Percentiles rank a stretch among this genome's conserved stretches.
Conservation (phyloP, 83 land plant species). For the Picea mariana region DNA sequence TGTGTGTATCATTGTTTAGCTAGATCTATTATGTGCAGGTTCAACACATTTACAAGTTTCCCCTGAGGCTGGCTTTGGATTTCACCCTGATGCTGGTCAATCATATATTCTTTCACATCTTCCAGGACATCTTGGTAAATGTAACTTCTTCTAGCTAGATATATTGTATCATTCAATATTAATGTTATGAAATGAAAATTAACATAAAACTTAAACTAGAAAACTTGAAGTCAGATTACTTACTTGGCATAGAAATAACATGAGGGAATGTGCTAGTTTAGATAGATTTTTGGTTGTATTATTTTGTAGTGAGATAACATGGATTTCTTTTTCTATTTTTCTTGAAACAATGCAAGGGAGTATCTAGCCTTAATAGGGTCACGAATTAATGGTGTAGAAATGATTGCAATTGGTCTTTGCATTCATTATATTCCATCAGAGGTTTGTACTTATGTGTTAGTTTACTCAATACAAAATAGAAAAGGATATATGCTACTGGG, state of each 20-base stretch:
- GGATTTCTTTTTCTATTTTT: background rate
- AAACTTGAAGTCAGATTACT: too few species aligned
- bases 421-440: slow-evolving; percentile 71
- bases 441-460: slow-evolving; percentile 20
- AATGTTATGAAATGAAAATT: background rate
- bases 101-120: slow-evolving; percentile 62
- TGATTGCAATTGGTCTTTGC: slow-evolving; percentile 59
- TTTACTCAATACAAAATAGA: background rate
- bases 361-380: slow-evolving; percentile 63
- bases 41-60: slow-evolving; percentile 53
- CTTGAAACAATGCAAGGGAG: slow-evolving; percentile 41
- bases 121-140: slow-evolving; percentile 41
- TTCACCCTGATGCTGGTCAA: slow-evolving; percentile 69
- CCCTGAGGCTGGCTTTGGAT: slow-evolving; percentile 71
- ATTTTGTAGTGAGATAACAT: too few species aligned
- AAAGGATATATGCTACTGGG: too few species aligned
- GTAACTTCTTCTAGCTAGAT: too few species aligned
- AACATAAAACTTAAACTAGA: background rate
- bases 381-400: slow-evolving; percentile 59
- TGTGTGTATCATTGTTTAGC: too few species aligned
- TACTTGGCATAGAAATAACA: background rate
- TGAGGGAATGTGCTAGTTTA: background rate
- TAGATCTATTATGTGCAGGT: too few species aligned
- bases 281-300: too few species aligned
- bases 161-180: too few species aligned